Conservation (phyloP, 495 filamentous ascomycete genomes). For the Talaromyces adpressus region DNA sequence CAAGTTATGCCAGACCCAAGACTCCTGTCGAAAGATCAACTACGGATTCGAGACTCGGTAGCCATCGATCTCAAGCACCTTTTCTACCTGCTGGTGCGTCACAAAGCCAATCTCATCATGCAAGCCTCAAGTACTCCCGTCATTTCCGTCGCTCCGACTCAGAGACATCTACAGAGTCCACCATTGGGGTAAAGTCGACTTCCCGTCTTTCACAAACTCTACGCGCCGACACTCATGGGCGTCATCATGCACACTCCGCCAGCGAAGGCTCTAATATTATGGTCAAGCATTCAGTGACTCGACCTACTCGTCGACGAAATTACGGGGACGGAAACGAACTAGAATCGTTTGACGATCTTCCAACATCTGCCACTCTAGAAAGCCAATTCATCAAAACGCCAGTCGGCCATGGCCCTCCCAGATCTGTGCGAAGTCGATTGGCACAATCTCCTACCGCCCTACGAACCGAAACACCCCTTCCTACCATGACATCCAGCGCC, state of each 20-base stretch:
- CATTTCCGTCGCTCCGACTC: constrained; percentile 70
- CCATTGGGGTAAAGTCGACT: constrained; percentile 34
- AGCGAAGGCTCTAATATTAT: constrained; percentile 41
- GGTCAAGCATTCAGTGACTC: constrained; percentile 60
- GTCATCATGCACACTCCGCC: constrained; percentile 30
- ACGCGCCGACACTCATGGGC: constrained; percentile 37
- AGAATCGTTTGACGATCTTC: constrained; percentile 89
- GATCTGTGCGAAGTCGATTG: constrained; percentile 53
- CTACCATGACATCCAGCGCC: constrained; percentile 42
- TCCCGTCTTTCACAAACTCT: constrained; percentile 43
- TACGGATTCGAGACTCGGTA: constrained; percentile 45
- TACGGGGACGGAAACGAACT: constrained; percentile 92
- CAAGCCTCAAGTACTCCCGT: constrained; percentile 61
- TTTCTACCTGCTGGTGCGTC: constrained; percentile 77
- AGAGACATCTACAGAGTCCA: constrained; percentile 47
- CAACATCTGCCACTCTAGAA: constrained; percentile 72
- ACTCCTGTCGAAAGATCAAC: constrained; percentile 60
- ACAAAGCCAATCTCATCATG: constrained; percentile 69
- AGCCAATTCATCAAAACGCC: constrained; percentile 78
- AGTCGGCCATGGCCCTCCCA: constrained; percentile 59
- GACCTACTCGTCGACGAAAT: constrained; percentile 64
- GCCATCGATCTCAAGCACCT: constrained; percentile 57
- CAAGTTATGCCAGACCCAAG: constrained; percentile 52
- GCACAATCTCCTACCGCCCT: constrained; percentile 42
- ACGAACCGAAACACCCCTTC: constrained; percentile 44